Base-by-base conservation (phyloP, 345 rosid species). In the Nephelium lappaceum region DNA sequence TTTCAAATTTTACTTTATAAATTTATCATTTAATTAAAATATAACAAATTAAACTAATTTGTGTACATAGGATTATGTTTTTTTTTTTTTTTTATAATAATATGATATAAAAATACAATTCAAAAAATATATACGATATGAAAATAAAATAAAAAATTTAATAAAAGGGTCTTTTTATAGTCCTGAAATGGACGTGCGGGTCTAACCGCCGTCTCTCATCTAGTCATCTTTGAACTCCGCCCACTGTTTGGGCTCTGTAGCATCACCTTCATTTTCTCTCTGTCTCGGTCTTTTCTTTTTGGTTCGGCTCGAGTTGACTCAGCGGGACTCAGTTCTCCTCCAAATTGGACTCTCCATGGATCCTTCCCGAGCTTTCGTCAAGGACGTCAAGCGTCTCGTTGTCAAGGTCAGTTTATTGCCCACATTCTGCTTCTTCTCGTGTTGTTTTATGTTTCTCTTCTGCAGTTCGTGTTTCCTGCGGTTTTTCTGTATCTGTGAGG, bases 341-440 rank as follows among this genome's bases (percentile, higher is more conserved):
- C 69, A 19, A 4, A 47, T 27, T 53, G 66, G 53, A 57, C 71
- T 62, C 71, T 62, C 78, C 63, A 27, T 79, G 77, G 90, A 89
- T 51, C 75, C 79, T 69, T 72, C 86, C 39, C 88, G 92, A 36
- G 81, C 45, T 53, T 89, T 89, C 67, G 79, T 89, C 69, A 89
- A 83, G 31, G 76, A 83, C 69, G 90, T 85, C 6, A 89, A 85
- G 85, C 90, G 90, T 73, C 74, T 89, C 43, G 80, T 89, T 61
- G 82, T 89, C 64, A 89, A 87, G 90, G 90, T 87, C 41, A 15
- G 41, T 8, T 0, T 38, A 31, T 57, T 41, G 51, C 67, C 21
- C 42, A 9, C 10, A 57, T 21, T 8, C 14, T 55, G 55, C 63
- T 49, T 47, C 39, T 23, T 31, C 36, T 31, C 36, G 36, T 31